Conservation (phyloP, 2,329 filamentous ascomycete species). For the Pseudopithomyces maydicus region DNA sequence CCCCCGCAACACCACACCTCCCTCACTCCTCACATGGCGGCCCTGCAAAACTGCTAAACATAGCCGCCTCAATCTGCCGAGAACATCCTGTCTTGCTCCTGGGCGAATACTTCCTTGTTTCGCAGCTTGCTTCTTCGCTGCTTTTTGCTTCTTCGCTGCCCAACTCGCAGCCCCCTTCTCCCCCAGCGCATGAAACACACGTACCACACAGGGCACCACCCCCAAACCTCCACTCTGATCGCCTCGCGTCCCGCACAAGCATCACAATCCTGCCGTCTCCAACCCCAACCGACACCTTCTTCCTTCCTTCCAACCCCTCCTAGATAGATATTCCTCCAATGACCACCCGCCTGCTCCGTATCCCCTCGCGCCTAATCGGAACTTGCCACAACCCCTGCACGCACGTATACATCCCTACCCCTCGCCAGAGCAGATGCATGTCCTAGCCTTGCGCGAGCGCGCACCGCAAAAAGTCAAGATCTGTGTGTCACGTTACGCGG, state of each 20-base stretch:
- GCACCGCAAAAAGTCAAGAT: constrained; percentile 5
- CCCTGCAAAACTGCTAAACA: neutral
- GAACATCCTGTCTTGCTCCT: neutral
- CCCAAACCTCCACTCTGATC: neutral
- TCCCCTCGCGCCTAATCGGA: neutral
- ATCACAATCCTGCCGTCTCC: neutral
- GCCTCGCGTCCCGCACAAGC: neutral
- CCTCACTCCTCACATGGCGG: neutral
- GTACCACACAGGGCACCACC: neutral
- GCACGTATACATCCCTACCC: neutral
- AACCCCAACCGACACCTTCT: neutral
- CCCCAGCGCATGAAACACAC: neutral
- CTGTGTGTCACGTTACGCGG: constrained; percentile 4
- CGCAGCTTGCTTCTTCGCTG: neutral
- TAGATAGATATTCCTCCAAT: neutral
- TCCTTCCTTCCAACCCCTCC: too few species aligned
- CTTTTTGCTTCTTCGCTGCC: neutral
- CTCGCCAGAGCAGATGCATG: neutral
- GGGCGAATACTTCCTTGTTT: neutral
- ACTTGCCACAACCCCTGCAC: neutral
- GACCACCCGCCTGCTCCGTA: neutral
- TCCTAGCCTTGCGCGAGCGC: neutral
- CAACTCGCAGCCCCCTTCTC: neutral
- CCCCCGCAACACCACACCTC: neutral
- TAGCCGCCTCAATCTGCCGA: neutral